phyloP scores from a whole-genome alignment of 495 filamentous ascomycete genomes.

The Achaetomiella virescens region DNA sequence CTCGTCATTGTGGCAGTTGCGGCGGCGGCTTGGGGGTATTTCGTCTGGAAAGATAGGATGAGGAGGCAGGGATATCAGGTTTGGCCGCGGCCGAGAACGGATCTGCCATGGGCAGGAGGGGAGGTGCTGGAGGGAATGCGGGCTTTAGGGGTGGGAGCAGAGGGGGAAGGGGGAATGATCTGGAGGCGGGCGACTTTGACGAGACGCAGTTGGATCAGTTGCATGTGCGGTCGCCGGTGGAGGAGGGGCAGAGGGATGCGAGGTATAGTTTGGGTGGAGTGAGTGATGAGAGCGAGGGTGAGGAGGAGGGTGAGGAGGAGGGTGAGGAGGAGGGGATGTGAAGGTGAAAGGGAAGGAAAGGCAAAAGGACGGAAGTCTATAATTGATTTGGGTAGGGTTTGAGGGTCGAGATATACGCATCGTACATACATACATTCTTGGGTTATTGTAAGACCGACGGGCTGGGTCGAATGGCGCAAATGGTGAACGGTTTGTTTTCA shows the following conservation, averaged over 20 bases:
- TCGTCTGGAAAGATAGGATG: conserved; percentile 73
- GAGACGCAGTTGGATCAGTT: conserved; percentile 80
- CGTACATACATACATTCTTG: not conserved
- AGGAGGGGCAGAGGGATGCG: conserved; percentile 34
- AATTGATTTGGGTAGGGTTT: not conserved
- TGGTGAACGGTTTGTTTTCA: not conserved
- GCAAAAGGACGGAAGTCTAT: conserved; percentile 3
- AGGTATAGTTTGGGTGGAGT: conserved; percentile 54
- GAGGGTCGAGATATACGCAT: not conserved
- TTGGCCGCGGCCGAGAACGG: conserved; percentile 30
- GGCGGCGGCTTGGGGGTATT: conserved; percentile 73
- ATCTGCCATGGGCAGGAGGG: conserved; percentile 15
- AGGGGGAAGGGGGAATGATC: not conserved
- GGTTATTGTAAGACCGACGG: too few relatives aligned
- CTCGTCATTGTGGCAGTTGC: conserved; percentile 78
- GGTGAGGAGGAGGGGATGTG: conserved; percentile 12
- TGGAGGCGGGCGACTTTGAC: conserved; percentile 53
- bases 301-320: conserved; percentile 13
- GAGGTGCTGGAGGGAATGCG: not conserved
- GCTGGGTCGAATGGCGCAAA: too few relatives aligned
- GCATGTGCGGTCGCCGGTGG: conserved; percentile 44
- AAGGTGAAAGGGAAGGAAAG: not conserved
- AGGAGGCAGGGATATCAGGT: conserved; percentile 46
- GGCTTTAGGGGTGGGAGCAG: not conserved
- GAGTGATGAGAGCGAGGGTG: conserved; percentile 46